A percentile compares a stretch with the other conserved stretches of the same genome.
phyloP scores from a whole-genome alignment of 495 filamentous ascomycete species.

The Penicillium coprophilum region DNA sequence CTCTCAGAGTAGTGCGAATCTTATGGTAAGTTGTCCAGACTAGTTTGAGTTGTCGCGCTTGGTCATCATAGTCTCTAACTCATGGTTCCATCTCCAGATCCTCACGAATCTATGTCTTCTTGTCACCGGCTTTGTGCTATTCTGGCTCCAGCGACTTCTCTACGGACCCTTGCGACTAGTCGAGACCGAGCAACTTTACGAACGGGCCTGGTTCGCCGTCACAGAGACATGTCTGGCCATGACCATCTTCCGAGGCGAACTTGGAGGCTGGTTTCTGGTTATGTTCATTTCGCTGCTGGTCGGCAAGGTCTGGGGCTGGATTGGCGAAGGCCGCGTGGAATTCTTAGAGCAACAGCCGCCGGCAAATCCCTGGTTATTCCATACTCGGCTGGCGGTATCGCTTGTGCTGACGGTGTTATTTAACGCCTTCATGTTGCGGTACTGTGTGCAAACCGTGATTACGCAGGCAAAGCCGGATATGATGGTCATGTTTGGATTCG shows the following conservation, averaged over 20 bases:
- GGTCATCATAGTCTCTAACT: not conserved
- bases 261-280: conserved; percentile 88
- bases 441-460: conserved; percentile 78
- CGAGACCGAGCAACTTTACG: conserved; percentile 95
- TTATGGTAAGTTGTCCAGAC: conserved; percentile 71
- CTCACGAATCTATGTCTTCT: conserved; percentile 85
- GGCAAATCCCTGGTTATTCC: conserved; percentile 85
- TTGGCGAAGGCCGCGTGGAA: conserved; percentile 91
- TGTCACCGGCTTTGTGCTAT: conserved; percentile 70
- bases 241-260: conserved; percentile 97
- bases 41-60: conserved; percentile 1
- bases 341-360: conserved; percentile 93
- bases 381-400: conserved; percentile 75
- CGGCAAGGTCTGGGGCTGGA: conserved; percentile 98
- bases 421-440: conserved; percentile 72
- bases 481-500: conserved; percentile 99
- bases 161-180: conserved; percentile 89
- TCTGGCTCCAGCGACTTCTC: conserved; percentile 83
- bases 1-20: conserved; percentile 88
- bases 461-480: conserved; percentile 86
- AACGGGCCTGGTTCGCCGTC: conserved; percentile 95
- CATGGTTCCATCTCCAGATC: conserved; percentile 55
- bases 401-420: conserved; percentile 74
- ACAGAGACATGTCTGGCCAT: conserved; percentile 96
- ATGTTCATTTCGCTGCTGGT: conserved; percentile 94